Evolutionary conservation across 768 basidiomycete genomes (phyloP).

Genomic region (Termitomyces sp.): DNA sequence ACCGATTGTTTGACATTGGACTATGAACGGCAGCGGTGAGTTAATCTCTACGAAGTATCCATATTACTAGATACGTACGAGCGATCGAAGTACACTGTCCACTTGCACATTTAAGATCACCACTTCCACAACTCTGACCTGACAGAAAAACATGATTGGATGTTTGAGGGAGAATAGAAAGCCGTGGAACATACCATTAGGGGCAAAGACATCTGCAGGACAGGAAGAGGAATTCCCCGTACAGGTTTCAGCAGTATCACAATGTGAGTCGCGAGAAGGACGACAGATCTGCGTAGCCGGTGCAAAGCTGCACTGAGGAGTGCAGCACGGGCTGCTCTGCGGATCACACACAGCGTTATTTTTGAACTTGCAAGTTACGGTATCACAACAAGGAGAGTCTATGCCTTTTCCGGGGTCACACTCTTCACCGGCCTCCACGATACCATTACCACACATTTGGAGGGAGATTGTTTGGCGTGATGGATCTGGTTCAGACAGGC

Average conservation of each 20-base stretch:
- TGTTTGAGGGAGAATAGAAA: not conserved
- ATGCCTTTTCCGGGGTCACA: slow-evolving; percentile 74
- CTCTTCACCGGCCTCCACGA: slow-evolving; percentile 78
- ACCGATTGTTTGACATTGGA: slow-evolving; percentile 47
- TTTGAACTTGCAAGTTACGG: slow-evolving; percentile 69
- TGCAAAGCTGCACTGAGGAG: slow-evolving; percentile 61
- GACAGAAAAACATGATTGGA: slow-evolving; percentile 7
- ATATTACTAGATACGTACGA: slow-evolving; percentile 34
- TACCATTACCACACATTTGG: slow-evolving; percentile 80
- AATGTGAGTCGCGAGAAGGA: slow-evolving; percentile 55
- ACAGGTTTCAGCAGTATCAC: slow-evolving; percentile 72
- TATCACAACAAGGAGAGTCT: slow-evolving; percentile 67
- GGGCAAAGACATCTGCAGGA: slow-evolving; percentile 54
- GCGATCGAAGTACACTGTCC: slow-evolving; percentile 74
- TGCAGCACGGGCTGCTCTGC: slow-evolving; percentile 71
- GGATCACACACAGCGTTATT: slow-evolving; percentile 75
- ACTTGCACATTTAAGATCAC: slow-evolving; percentile 66
- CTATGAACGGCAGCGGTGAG: slow-evolving; percentile 25
- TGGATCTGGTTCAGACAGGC: slow-evolving; percentile 57
- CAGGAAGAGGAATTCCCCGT: slow-evolving; percentile 71
- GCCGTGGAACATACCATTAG: slow-evolving; percentile 48
- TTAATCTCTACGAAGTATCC: not conserved
- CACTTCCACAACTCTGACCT: slow-evolving; percentile 63
- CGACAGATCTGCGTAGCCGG: slow-evolving; percentile 66
- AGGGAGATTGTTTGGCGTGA: slow-evolving; percentile 46